Base-by-base conservation (phyloP, 129 eudicot species). In the Cynara cardunculus region DNA sequence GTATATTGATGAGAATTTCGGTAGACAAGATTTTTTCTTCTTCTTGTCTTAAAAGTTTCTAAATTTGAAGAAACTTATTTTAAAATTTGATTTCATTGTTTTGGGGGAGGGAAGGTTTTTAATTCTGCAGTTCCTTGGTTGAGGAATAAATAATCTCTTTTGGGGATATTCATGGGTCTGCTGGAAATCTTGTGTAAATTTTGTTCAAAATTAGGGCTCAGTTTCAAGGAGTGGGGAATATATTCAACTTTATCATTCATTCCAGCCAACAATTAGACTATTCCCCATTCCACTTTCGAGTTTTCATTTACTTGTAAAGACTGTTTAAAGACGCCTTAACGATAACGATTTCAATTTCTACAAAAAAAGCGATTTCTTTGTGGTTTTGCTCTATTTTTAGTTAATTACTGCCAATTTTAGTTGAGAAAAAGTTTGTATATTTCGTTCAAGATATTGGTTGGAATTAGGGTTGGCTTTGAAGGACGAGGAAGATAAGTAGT, bases 401-500 rank as follows among this genome's bases (percentile, higher is more conserved):
- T 46, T 46, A 22, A 2, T 64, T 39, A 5, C 68, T 62, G 79
- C 11, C 66, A 35, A 61, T 75, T 74, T 62, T 25, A 73, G 46
- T 70, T 64, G 27, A 59, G 78, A 25, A 34, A 34, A 13, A 7
- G 27, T 41, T 66, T 41, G 25, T 35, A 19, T 78, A 1, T 49
- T 49, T 59, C 11, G 30, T 27, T 75, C 74, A 68, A 69, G 9
- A 21, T 74, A 0, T 32, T 83, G 27, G 74, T 76, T 62, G 31
- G 68, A 83, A 31, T 80, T 76, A 80, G 79, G 87, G 87, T 22
- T 80, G 82, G 77, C 16, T 31, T 68, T 69, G 44, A 35, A 73
- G 35, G 81, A 28, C 26, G 49, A 76, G 62, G 77, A 76, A 34
- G 72, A 69, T 34, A 76, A 25, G 41, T 7, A 32, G 25, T 69